These are phyloP conservation scores for Prunus mume DNA, from an alignment of 306 rosid species.

Conservation along the genomic window DNA sequence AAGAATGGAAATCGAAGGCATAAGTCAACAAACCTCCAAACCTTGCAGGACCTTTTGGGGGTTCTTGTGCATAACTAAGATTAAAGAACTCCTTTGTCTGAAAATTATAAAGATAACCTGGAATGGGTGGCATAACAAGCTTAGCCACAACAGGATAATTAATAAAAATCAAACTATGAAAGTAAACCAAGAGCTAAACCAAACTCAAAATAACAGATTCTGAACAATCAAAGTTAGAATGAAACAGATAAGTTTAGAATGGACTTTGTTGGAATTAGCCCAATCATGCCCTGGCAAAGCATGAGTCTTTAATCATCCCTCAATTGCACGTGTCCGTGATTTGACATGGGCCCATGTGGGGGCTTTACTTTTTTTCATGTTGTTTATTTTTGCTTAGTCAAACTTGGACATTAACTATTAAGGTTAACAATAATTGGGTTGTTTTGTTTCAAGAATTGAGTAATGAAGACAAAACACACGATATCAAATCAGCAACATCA, in stretches of 20 bases:
- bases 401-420: background rate
- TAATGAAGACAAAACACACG: background rate
- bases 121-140: constrained; percentile 30
- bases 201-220: constrained; percentile 2
- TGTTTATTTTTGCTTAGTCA: background rate
- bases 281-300: background rate
- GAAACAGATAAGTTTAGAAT: background rate
- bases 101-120: constrained; percentile 91
- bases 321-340: background rate
- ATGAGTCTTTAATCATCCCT: background rate
- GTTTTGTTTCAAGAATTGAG: background rate
- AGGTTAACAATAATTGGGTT: background rate
- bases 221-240: background rate
- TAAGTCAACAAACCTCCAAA: constrained; percentile 82
- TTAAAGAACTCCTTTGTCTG: constrained; percentile 92
- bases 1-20: constrained; percentile 29
- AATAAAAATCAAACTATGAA: background rate
- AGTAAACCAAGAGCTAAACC: background rate
- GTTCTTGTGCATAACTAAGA: constrained; percentile 79
- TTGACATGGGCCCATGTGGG: background rate
- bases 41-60: constrained; percentile 77
- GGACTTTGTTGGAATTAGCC: background rate
- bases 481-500: background rate
- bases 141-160: constrained; percentile 23
- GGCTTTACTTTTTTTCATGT: background rate